Evolutionary conservation across 352 stramenopile species (phyloP), one percentile per base, ranked within the genome.

Genomic region (Halophytophthora polymorphica): DNA sequence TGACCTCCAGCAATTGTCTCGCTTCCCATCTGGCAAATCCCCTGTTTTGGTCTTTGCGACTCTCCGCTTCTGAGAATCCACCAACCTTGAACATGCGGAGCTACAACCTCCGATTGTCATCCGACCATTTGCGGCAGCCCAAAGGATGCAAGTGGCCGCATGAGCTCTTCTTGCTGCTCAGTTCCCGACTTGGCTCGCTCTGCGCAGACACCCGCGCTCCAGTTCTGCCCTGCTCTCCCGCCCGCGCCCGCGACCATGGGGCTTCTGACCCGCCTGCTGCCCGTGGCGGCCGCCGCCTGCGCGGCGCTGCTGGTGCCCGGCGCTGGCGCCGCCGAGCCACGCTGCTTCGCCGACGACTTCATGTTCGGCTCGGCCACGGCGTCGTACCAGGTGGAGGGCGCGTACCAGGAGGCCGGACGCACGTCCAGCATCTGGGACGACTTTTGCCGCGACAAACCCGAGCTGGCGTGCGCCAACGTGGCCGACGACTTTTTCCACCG

Each of bases 401-500:
- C 69, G 2, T 67, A 67, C 21, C 69, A 88, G 34, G 73, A 85
- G 25, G 77, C 66, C n/a, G 89, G 88, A 7, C 67, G 86, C 17
- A 90, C 83, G 19, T 45, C 67, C 42, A 79, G 66, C 46, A 97
- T 98, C 49, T 98, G 95, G 95, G 93, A 98, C 71, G 77, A 80
- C 19, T 98, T 86, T 55, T 88, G 73, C 43, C 66, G 70, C 10
- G 63, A 71, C 28, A 59, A 78, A 18, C 61, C 73, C 6, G 66
- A 88, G 53, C 50, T 84, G 21, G 75, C 92, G 28, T 95, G 68
- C 29, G 92, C 88, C 23, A 85, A 97, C 53, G 66, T 98, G 8
- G 92, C 90, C 6, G 91, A 90, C 64, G 94, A 98, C 70, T 91
- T 97, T 52, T 96, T 96, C 57, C 83, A 98, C 67, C 71, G 77